Evolutionary conservation across 805 yeast genomes (phyloP), one percentile per base, ranked within the genome.

Genomic region (Candida morakotiae): DNA sequence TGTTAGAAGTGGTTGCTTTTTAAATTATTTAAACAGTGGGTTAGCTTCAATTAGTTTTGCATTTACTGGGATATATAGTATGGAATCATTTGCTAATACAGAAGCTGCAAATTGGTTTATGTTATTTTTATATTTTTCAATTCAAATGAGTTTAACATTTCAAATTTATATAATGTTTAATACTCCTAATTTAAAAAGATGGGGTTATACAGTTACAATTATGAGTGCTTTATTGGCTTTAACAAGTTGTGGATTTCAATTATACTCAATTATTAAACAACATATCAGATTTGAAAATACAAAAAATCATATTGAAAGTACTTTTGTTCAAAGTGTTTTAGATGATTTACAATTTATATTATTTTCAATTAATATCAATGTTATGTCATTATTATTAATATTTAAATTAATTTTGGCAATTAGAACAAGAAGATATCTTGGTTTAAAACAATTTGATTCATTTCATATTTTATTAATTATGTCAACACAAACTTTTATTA

Each of bases 401-500:
- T 49, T 64, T n/a, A 93, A 91, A 56, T 68, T 93, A 35, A 54
- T 69, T 18, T 38, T 74, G 31, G 95, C 96, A 0, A 73, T 87
- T 18, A 70, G 79, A 40, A 73, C 87, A 4, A 75, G 98, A 57
- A 70, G 87, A 37, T 75, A 64, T 43, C 56, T 89, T 34, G 98
- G 98, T 0, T 64, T 87, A 41, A 78, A 72, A 52, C 95, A 87
- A 54, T 87, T 89, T 52, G 89, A 83, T 44, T 79, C 85, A 18
- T 77, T 85, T 55, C 96, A 87, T 55, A 77, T 88, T 24, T 60
- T 93, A 31, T 61, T 87, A 41, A 82, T 89, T 38, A 86, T 86
- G 91, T 66, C 87, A 0, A 61, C 78, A 10, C 98, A 93, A 58
- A 80, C 95, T 0, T 74, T 89, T 71, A 56, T 88, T 8, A 62